Evolutionary conservation across 2,329 filamentous ascomycete species (phyloP).

Genomic region (Claviceps capensis): DNA sequence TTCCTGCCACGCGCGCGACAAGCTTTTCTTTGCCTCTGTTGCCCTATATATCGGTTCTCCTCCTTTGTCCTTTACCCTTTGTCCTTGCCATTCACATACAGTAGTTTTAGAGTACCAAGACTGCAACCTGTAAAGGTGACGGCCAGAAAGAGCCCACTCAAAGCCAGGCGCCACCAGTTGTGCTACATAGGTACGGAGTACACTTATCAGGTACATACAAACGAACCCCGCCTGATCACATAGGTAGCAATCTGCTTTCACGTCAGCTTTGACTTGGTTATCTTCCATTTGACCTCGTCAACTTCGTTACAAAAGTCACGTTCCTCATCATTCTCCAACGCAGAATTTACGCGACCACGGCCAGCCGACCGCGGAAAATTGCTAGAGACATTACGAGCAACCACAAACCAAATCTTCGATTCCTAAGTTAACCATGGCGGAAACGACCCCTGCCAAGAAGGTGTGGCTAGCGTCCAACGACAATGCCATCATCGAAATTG

Average conservation of each 20-base stretch:
- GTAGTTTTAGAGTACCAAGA: too few relatives aligned
- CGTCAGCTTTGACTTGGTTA: background rate
- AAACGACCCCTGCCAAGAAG: slow-evolving; percentile 21
- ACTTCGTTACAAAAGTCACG: background rate
- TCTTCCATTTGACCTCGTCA: background rate
- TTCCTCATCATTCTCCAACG: background rate
- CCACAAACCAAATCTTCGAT: background rate
- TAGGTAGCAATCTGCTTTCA: background rate
- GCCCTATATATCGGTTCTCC: background rate
- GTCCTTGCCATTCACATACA: too few relatives aligned
- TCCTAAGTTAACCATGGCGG: slow-evolving; percentile 20
- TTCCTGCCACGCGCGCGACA: background rate
- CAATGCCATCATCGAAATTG: slow-evolving; percentile 29
- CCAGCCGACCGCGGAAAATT: background rate
- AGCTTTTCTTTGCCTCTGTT: background rate
- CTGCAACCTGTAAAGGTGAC: background rate
- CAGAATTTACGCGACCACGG: background rate
- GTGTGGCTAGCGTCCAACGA: slow-evolving; percentile 41
- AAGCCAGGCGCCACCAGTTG: background rate
- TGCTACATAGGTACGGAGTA: too few relatives aligned
- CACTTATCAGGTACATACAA: too few relatives aligned
- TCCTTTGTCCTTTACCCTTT: background rate
- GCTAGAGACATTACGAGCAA: background rate
- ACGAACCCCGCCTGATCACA: background rate
- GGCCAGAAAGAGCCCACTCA: background rate